Evolutionary conservation across 495 filamentous ascomycete genomes (phyloP).

Genomic region (Penicillium lagena): DNA sequence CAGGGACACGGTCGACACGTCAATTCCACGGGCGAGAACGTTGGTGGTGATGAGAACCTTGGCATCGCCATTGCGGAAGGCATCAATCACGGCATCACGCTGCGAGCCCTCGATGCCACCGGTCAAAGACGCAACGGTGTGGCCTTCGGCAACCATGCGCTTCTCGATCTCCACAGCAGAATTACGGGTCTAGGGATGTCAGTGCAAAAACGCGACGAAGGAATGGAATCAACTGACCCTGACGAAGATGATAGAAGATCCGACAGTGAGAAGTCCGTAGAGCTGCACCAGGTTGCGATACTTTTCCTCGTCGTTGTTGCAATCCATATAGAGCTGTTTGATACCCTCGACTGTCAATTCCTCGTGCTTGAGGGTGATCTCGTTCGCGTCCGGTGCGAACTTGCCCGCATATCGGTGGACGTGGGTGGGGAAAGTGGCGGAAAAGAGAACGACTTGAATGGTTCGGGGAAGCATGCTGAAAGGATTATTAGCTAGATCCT

Average conservation of each 20-base stretch:
- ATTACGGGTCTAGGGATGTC: conserved; percentile 56
- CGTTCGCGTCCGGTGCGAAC: conserved; percentile 80
- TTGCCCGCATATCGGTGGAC: conserved; percentile 71
- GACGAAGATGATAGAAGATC: conserved; percentile 97
- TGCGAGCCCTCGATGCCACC: conserved; percentile 76
- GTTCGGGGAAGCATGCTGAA: conserved; percentile 59
- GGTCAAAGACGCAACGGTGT: conserved; percentile 83
- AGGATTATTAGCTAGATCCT: conserved; percentile 5
- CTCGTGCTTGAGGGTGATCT: conserved; percentile 79
- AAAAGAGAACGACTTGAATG: conserved; percentile 87
- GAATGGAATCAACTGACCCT: conserved; percentile 47
- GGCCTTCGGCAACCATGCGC: conserved; percentile 81
- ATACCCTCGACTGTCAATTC: conserved; percentile 96
- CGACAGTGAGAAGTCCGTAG: conserved; percentile 91
- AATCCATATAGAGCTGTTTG: conserved; percentile 95
- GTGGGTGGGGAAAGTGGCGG: conserved; percentile 85
- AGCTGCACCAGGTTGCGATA: conserved; percentile 83
- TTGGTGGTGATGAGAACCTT: conserved; percentile 99
- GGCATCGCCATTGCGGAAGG: conserved; percentile 75
- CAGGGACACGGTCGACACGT: conserved; percentile 93
- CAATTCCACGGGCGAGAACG: conserved; percentile 92
- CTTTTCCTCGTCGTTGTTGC: conserved; percentile 70
- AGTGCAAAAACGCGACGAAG: conserved; percentile 7
- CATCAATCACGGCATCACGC: conserved; percentile 79
- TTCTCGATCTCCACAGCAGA: conserved; percentile 77